These are phyloP conservation scores for Hypoxylon sp. DNA, from an alignment of 2,329 filamentous ascomycete genomes.

Conservation along the genomic window DNA sequence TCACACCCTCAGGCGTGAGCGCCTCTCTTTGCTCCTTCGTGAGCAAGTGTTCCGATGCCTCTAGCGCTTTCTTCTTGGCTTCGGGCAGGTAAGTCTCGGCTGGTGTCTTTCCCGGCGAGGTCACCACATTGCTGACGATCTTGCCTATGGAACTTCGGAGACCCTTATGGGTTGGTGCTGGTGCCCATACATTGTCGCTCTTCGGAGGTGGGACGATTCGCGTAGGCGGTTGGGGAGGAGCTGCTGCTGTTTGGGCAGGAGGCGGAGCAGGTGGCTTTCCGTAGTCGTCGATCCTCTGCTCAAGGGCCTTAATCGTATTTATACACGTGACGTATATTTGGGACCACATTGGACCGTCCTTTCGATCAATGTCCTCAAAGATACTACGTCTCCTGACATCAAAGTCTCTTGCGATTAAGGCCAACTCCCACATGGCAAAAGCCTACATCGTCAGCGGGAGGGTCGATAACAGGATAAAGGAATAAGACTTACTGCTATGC, in stretches of 20 bases:
- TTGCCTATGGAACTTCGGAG: slow-evolving; percentile 64
- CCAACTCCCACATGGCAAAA: slow-evolving; percentile 93
- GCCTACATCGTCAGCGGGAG: slow-evolving; percentile 62
- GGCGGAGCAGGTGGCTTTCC: slow-evolving; percentile 62
- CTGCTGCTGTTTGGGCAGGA: slow-evolving; percentile 45
- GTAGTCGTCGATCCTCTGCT: slow-evolving; percentile 75
- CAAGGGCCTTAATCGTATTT: slow-evolving; percentile 76
- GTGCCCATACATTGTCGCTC: slow-evolving; percentile 64
- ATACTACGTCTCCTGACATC: slow-evolving; percentile 83
- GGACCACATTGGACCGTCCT: slow-evolving; percentile 83
- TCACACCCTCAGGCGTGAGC: slow-evolving; percentile 65
- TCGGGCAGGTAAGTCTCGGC: slow-evolving; percentile 66
- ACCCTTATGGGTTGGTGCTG: slow-evolving; percentile 56
- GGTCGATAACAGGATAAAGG: neutral
- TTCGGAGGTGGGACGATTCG: slow-evolving; percentile 60
- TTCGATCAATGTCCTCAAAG: slow-evolving; percentile 88
- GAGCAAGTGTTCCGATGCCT: slow-evolving; percentile 65
- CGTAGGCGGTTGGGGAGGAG: slow-evolving; percentile 52
- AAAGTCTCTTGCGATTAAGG: slow-evolving; percentile 82
- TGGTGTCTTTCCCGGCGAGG: slow-evolving; percentile 65
- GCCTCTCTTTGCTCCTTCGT: slow-evolving; percentile 69
- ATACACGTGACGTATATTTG: slow-evolving; percentile 82
- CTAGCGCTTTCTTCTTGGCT: slow-evolving; percentile 65
- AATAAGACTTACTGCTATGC: slow-evolving; percentile 73
- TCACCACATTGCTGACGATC: slow-evolving; percentile 60